phyloP scores from a whole-genome alignment of 192 early-diverging fungal species.

The Podila horticola region DNA sequence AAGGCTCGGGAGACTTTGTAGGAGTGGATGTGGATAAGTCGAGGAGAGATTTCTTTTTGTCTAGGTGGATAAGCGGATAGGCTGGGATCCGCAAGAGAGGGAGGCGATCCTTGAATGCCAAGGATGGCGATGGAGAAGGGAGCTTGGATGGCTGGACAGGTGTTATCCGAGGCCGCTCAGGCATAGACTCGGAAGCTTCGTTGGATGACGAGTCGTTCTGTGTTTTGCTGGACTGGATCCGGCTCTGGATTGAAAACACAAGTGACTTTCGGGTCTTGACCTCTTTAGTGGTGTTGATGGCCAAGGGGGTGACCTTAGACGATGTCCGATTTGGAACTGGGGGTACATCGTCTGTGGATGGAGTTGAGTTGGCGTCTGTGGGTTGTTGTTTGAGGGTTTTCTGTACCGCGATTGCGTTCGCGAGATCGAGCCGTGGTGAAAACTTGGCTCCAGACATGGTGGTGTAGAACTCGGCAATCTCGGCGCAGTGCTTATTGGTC shows the following conservation, averaged over 20 bases:
- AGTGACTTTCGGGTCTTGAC: constrained; percentile 15
- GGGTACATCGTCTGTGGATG: neutral
- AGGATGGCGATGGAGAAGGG: neutral
- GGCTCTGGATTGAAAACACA: constrained; percentile 28
- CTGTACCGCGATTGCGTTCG: constrained; percentile 2
- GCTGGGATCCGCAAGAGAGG: constrained; percentile 24
- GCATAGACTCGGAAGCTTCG: neutral
- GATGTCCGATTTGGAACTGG: neutral
- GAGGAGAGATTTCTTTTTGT: constrained; percentile 3
- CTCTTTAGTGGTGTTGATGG: constrained; percentile 9
- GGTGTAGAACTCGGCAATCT: constrained; percentile 41
- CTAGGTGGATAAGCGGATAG: constrained; percentile 32
- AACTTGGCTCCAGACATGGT: constrained; percentile 25
- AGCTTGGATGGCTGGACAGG: neutral
- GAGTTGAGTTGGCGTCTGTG: neutral
- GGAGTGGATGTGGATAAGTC: neutral
- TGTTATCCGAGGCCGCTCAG: neutral
- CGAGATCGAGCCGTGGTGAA: constrained; percentile 13
- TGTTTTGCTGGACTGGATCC: constrained; percentile 11
- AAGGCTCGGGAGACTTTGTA: neutral
- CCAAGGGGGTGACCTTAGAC: neutral
- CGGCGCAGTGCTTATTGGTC: constrained; percentile 25
- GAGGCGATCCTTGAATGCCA: constrained; percentile 10
- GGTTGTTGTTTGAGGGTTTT: neutral
- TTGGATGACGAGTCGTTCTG: neutral